Evolutionary conservation across 164 flowering plant genomes (phyloP).

Genomic region (Santalum album): DNA sequence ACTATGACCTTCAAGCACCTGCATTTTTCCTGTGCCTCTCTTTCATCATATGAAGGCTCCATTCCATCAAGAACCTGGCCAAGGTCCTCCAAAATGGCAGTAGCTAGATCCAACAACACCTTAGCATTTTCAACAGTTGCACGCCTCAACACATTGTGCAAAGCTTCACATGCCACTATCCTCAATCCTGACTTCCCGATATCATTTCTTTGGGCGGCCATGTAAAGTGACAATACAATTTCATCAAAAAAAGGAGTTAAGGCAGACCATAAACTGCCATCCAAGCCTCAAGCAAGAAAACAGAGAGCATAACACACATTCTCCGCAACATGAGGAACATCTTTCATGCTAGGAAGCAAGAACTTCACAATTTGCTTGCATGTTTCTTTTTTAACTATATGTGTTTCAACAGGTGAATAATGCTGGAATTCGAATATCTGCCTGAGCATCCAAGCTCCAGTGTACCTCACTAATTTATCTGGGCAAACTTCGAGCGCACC

Average conservation of each 20-base stretch:
- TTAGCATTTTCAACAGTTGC: slow-evolving; percentile 50
- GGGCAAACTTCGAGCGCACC: slow-evolving; percentile 38
- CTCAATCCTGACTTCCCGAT: slow-evolving; percentile 53
- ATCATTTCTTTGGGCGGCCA: slow-evolving; percentile 49
- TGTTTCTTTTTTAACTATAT: slow-evolving; percentile 38
- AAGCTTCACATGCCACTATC: slow-evolving; percentile 49
- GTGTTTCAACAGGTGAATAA: slow-evolving; percentile 38
- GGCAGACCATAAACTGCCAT: slow-evolving; percentile 29
- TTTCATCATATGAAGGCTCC: not conserved
- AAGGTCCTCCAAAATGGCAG: slow-evolving; percentile 45
- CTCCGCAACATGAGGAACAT: slow-evolving; percentile 58
- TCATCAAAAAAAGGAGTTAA: slow-evolving; percentile 48
- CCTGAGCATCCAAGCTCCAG: slow-evolving; percentile 60
- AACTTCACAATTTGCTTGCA: slow-evolving; percentile 40
- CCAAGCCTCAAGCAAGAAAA: slow-evolving; percentile 63
- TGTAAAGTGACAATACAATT: slow-evolving; percentile 42
- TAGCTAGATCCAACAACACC: slow-evolving; percentile 38
- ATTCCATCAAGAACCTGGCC: slow-evolving; percentile 47
- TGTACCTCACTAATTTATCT: slow-evolving; percentile 51
- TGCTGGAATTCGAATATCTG: slow-evolving; percentile 55
- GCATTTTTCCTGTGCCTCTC: slow-evolving; percentile 48
- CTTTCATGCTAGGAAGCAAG: slow-evolving; percentile 53
- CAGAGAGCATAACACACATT: slow-evolving; percentile 61
- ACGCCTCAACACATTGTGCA: slow-evolving; percentile 57
- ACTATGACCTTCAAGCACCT: slow-evolving; percentile 56